Evolutionary conservation across 495 filamentous ascomycete species (phyloP).

Genomic region (Penicillium alfredii): DNA sequence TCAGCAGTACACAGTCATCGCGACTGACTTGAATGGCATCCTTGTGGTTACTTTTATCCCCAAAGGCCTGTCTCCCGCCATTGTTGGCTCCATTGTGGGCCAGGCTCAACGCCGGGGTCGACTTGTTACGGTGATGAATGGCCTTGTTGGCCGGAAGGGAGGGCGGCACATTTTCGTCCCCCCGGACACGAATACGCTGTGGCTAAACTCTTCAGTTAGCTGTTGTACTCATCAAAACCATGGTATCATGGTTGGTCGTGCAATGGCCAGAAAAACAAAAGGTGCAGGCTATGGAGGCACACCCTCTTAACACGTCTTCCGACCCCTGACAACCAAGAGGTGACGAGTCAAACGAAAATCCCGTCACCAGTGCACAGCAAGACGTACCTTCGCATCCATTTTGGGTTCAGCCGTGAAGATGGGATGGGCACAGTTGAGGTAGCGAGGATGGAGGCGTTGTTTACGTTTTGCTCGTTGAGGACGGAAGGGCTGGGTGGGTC

Average conservation of each 20-base stretch:
- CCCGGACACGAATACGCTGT: constrained; percentile 60
- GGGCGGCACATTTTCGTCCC: constrained; percentile 67
- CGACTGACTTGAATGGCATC: constrained; percentile 45
- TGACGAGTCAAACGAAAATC: no score
- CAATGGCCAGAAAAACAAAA: not conserved
- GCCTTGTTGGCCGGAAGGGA: constrained; percentile 48
- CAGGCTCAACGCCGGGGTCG: constrained; percentile 59
- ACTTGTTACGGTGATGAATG: constrained; percentile 77
- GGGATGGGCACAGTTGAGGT: constrained; percentile 2
- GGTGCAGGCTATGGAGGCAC: no score
- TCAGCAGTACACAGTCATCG: constrained; percentile 46
- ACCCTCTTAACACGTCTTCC: no score
- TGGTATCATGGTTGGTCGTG: no score
- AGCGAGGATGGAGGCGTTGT: constrained; percentile 19
- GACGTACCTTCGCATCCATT: constrained; percentile 44
- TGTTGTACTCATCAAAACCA: no score
- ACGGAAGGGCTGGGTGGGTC: constrained; percentile 8
- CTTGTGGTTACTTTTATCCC: constrained; percentile 69
- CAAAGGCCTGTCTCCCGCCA: constrained; percentile 68
- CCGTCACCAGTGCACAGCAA: no score
- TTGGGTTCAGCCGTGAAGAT: constrained; percentile 6
- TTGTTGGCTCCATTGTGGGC: constrained; percentile 55
- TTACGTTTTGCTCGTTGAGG: constrained; percentile 32
- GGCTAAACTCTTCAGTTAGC: constrained; percentile 49
- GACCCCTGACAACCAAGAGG: no score